Conservation (phyloP, 768 basidiomycete species). For the Leccinum olivaceopallidum region DNA sequence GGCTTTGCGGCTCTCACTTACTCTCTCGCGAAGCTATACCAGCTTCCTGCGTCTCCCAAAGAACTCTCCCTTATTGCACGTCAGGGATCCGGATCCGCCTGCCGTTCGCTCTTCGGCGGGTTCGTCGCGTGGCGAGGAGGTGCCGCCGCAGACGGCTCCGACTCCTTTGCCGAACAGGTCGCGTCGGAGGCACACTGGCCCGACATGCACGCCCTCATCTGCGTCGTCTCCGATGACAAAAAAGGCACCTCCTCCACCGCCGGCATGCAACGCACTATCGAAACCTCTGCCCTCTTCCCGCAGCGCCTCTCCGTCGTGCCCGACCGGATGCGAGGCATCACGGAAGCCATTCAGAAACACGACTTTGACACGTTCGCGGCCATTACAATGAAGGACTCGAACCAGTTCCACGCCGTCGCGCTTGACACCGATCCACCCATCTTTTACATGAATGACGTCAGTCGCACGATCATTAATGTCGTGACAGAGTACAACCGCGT, state of each 20-base stretch:
- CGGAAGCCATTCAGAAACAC: constrained; percentile 69
- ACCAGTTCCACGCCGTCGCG: constrained; percentile 97
- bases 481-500: constrained; percentile 93
- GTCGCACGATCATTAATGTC: constrained; percentile 86
- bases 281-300: constrained; percentile 84
- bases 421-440: constrained; percentile 97
- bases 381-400: constrained; percentile 97
- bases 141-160: constrained; percentile 63
- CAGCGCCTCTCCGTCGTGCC: constrained; percentile 94
- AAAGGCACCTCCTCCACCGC: constrained; percentile 94
- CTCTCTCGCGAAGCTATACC: constrained; percentile 85
- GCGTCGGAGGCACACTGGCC: constrained; percentile 90
- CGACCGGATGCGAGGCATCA: constrained; percentile 78
- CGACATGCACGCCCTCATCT: constrained; percentile 94
- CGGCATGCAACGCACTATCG: constrained; percentile 98
- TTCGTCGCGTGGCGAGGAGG: constrained; percentile 88
- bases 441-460: constrained; percentile 99
- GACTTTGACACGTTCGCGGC: constrained; percentile 90
- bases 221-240: constrained; percentile 94
- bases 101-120: constrained; percentile 95
- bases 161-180: constrained; percentile 87
- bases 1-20: constrained; percentile 95
- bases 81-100: constrained; percentile 97
- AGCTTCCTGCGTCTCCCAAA: constrained; percentile 74
- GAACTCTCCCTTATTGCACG: constrained; percentile 91